phyloP scores from a whole-genome alignment of 495 filamentous ascomycete genomes.

The Tuber microsphaerosporum region DNA sequence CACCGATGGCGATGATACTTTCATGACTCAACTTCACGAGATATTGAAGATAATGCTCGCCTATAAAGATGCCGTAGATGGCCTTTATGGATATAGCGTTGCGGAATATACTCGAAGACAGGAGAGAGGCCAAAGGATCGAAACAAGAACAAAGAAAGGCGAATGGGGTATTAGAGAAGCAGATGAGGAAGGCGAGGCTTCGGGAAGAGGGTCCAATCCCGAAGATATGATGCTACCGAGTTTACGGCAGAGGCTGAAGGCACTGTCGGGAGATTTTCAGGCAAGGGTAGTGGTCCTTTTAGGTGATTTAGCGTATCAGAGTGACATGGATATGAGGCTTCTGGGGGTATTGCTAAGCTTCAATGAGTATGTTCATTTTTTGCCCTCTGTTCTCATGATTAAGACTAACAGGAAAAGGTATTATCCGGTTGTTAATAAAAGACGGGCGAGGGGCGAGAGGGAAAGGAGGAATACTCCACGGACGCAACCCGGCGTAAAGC shows the following conservation, averaged over 20 bases:
- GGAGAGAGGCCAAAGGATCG: slow-evolving; percentile 68
- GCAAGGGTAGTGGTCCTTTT: slow-evolving; percentile 69
- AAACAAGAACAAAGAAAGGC: slow-evolving; percentile 55
- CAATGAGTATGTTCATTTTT: slow-evolving; percentile 62
- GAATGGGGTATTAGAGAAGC: slow-evolving; percentile 59
- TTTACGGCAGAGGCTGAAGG: slow-evolving; percentile 61
- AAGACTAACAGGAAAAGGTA: slow-evolving; percentile 23
- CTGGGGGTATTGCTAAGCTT: slow-evolving; percentile 97
- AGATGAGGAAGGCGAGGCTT: slow-evolving; percentile 44
- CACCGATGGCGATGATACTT: slow-evolving; percentile 50
- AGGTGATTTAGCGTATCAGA: slow-evolving; percentile 84
- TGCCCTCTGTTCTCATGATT: background rate
- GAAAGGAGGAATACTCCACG: slow-evolving; percentile 30
- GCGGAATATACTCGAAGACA: slow-evolving; percentile 88
- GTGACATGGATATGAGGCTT: slow-evolving; percentile 92
- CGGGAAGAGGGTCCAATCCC: slow-evolving; percentile 23
- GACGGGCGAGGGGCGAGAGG: slow-evolving; percentile 16
- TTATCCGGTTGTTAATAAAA: slow-evolving; percentile 40
- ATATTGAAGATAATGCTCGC: slow-evolving; percentile 89
- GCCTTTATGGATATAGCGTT: slow-evolving; percentile 86
- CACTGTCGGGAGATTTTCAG: slow-evolving; percentile 67
- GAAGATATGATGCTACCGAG: slow-evolving; percentile 58
- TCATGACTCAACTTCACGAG: slow-evolving; percentile 82
- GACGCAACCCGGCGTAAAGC: slow-evolving; percentile 15
- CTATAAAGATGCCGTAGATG: slow-evolving; percentile 89